A percentile compares a stretch with the other conserved stretches of the same genome.
Conservation (phyloP, 2,329 filamentous ascomycete species). For the Dothiorella sarmentorum region DNA sequence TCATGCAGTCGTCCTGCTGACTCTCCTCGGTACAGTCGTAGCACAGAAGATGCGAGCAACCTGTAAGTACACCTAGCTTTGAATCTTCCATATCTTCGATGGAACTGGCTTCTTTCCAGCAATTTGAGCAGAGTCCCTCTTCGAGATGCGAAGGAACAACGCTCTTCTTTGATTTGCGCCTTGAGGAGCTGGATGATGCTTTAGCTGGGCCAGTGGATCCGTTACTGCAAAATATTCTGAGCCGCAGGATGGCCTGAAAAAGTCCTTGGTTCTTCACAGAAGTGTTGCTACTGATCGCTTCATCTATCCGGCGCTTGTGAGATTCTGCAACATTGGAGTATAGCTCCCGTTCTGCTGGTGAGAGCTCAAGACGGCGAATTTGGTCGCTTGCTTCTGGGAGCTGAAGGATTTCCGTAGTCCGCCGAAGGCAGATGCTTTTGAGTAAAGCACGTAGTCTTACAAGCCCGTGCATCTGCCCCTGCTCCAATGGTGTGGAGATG, state of each 20-base stretch:
- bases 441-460: neutral
- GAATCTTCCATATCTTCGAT: too few species aligned
- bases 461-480: neutral
- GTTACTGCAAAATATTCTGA: constrained; percentile 25
- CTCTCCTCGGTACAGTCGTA: too few species aligned
- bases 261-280: constrained; percentile 14
- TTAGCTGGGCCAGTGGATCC: too few species aligned
- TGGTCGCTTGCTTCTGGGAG: neutral
- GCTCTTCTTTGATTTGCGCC: too few species aligned
- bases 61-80: too few species aligned
- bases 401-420: neutral
- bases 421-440: neutral
- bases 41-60: too few species aligned
- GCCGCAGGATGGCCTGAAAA: constrained; percentile 19
- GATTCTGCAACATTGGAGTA: neutral
- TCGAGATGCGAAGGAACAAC: too few species aligned
- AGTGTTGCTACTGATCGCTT: neutral
- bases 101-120: too few species aligned
- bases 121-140: too few species aligned
- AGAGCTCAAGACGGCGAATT: neutral
- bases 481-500: neutral
- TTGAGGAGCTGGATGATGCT: too few species aligned
- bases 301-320: neutral
- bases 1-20: too few species aligned
- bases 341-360: neutral